Evolutionary conservation across 192 early-diverging fungal species (phyloP).

Genomic region (Linnemannia schmuckeri): DNA sequence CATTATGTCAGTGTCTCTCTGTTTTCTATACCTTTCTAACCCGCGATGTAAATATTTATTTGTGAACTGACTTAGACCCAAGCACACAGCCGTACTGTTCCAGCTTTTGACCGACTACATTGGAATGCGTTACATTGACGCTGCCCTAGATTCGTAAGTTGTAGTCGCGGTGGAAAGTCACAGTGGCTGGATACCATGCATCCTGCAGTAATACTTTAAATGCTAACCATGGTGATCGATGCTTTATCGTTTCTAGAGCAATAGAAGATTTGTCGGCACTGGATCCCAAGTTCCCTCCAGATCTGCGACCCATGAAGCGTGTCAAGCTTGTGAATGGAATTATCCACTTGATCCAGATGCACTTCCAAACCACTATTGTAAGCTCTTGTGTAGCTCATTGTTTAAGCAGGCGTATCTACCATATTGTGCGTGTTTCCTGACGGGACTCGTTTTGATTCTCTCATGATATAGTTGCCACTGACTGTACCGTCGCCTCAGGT

Average conservation of each 20-base stretch:
- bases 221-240: neutral
- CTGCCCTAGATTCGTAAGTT: conserved; percentile 79
- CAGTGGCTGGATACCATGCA: neutral
- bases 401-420: neutral
- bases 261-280: conserved; percentile 73
- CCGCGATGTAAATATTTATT: neutral
- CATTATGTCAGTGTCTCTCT: neutral
- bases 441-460: conserved; percentile 6
- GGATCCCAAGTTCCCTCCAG: conserved; percentile 75
- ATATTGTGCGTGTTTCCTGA: neutral
- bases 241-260: conserved; percentile 53
- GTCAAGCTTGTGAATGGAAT: conserved; percentile 78
- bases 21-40: neutral
- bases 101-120: conserved; percentile 81
- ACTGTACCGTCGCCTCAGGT: conserved; percentile 76
- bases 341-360: conserved; percentile 82
- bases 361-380: conserved; percentile 84
- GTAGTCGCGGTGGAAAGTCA: neutral
- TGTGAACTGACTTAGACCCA: conserved; percentile 60
- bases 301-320: conserved; percentile 71
- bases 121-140: conserved; percentile 87
- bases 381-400: neutral
- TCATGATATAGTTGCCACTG: conserved; percentile 69
- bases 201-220: neutral
- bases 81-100: conserved; percentile 76